Evolutionary conservation across 2,329 filamentous ascomycete genomes (phyloP).

Genomic region (Pseudogymnoascus sp.): DNA sequence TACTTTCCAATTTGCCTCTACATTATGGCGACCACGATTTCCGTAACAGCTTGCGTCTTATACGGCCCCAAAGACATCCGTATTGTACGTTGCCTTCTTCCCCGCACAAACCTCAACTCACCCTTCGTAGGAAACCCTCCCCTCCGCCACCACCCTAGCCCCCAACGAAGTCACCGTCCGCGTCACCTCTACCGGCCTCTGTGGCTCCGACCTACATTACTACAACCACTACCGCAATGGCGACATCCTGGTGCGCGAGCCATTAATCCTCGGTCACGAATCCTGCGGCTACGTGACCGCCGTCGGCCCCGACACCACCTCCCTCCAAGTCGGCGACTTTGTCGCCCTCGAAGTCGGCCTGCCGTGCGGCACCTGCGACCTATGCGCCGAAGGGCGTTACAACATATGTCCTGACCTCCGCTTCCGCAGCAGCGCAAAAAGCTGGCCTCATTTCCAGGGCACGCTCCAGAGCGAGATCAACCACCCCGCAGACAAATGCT

Average conservation of each 20-base stretch:
- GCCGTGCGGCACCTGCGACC: conserved; percentile 69
- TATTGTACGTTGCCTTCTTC: conserved; percentile 22
- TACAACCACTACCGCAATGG: conserved; percentile 62
- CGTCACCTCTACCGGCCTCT: conserved; percentile 59
- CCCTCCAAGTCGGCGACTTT: conserved; percentile 65
- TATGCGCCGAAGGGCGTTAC: conserved; percentile 77
- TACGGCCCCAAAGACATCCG: not conserved
- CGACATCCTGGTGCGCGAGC: conserved; percentile 55
- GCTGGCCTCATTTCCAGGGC: conserved; percentile 68
- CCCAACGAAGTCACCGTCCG: conserved; percentile 53
- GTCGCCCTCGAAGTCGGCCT: conserved; percentile 89
- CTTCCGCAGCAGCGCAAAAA: conserved; percentile 68
- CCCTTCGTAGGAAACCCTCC: conserved; percentile 26
- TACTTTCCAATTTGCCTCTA: not conserved
- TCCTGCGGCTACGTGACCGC: conserved; percentile 72
- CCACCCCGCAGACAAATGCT: conserved; percentile 84
- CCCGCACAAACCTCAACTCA: conserved; percentile 27
- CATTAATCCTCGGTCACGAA: conserved; percentile 61
- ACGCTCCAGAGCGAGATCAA: conserved; percentile 82
- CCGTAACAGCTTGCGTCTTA: not conserved
- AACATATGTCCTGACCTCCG: conserved; percentile 83
- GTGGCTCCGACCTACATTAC: conserved; percentile 63
- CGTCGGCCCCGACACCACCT: conserved; percentile 55
- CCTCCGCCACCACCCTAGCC: conserved; percentile 35
- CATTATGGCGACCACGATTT: not conserved